Evolutionary conservation across 306 rosid genomes (phyloP).

Genomic region (Gynostemma pentaphyllum): DNA sequence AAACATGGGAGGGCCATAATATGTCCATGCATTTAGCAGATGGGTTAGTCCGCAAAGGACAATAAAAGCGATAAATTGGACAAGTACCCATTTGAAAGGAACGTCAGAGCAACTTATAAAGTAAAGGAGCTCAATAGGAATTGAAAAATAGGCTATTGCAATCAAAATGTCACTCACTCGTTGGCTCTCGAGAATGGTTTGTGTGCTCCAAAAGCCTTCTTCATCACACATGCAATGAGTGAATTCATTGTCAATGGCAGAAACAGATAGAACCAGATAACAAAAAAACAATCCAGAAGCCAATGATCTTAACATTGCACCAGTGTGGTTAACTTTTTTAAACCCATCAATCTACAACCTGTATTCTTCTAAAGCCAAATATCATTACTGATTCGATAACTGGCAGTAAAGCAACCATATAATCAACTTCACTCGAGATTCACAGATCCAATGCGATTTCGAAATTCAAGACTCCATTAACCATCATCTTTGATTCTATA

Average conservation of each 20-base stretch:
- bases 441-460: no score
- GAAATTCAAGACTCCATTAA: no score
- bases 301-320: slow-evolving; percentile 79
- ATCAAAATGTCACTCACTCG: slow-evolving; percentile 93
- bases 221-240: slow-evolving; percentile 92
- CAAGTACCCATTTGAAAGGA: slow-evolving; percentile 98
- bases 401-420: no score
- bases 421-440: no score
- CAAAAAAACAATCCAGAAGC: slow-evolving; percentile 49
- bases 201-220: slow-evolving; percentile 76
- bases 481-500: no score
- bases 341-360: no score
- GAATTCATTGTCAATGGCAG: slow-evolving; percentile 46
- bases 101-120: slow-evolving; percentile 96
- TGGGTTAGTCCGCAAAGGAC: slow-evolving; percentile 95
- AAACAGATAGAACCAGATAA: slow-evolving; percentile 37
- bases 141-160: slow-evolving; percentile 96
- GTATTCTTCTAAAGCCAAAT: no score
- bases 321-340: no score
- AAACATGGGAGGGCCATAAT: slow-evolving; percentile 89
- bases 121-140: slow-evolving; percentile 88
- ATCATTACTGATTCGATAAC: no score
- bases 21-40: slow-evolving; percentile 97
- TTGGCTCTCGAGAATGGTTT: slow-evolving; percentile 84
- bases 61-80: slow-evolving; percentile 85